These are phyloP conservation scores for Henckelia pumila DNA, from an alignment of 257 asterid species.

Conservation along the genomic window DNA sequence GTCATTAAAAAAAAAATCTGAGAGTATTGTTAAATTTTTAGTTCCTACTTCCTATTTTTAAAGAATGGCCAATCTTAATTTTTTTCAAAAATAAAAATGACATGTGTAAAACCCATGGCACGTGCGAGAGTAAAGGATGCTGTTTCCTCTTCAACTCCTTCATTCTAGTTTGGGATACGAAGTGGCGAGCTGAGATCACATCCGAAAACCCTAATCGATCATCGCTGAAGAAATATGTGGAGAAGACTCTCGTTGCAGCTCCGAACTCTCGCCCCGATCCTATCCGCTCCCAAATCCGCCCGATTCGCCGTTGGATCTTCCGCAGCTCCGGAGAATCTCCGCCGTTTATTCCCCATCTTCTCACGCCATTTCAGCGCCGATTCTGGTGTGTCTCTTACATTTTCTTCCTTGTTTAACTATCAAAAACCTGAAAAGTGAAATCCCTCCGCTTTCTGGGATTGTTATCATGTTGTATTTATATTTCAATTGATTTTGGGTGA, in stretches of 20 bases:
- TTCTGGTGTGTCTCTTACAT: constrained; percentile 54
- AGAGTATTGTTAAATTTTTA: too few species aligned
- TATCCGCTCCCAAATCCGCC: constrained; percentile 47
- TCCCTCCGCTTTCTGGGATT: neutral
- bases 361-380: constrained; percentile 48
- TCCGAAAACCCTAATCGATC: constrained; percentile 28
- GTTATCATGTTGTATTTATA: neutral
- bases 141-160: neutral
- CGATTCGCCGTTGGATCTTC: constrained; percentile 39
- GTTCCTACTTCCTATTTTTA: too few species aligned
- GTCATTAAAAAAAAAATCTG: too few species aligned
- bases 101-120: constrained; percentile 6
- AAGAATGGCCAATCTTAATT: neutral
- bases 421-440: neutral
- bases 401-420: neutral
- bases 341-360: constrained; percentile 38
- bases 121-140: constrained; percentile 18
- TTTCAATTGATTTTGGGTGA: constrained; percentile 8
- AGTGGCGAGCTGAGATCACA: constrained; percentile 62
- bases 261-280: constrained; percentile 43
- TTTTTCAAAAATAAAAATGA: neutral
- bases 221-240: constrained; percentile 54
- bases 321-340: constrained; percentile 31
- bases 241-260: constrained; percentile 64
- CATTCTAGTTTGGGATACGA: neutral